A percentile compares a stretch with the other conserved stretches of the same genome.
Evolutionary conservation across 768 basidiomycete species (phyloP).

Genomic region (Daedaleopsis sinensis): DNA sequence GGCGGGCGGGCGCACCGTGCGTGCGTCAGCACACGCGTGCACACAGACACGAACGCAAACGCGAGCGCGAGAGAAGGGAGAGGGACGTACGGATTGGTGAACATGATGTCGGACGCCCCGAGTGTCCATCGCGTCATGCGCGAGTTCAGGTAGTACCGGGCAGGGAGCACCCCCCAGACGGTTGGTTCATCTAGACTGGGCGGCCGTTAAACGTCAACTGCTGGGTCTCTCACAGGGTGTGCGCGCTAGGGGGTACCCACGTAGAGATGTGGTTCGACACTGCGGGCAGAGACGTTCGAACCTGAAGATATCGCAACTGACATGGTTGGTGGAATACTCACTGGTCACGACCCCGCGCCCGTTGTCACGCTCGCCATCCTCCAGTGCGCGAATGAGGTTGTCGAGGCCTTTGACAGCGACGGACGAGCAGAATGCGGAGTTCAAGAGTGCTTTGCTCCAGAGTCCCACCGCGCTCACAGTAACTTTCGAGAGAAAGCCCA

Average conservation of each 20-base stretch:
- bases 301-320: not conserved
- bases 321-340: slow-evolving; percentile 36
- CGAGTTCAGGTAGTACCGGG: slow-evolving; percentile 57
- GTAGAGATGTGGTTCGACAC: slow-evolving; percentile 96
- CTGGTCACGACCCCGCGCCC: slow-evolving; percentile 77
- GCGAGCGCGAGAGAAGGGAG: slow-evolving; percentile 1
- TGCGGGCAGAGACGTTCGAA: slow-evolving; percentile 32
- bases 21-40: not conserved
- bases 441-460: slow-evolving; percentile 77
- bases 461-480: slow-evolving; percentile 73
- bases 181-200: slow-evolving; percentile 79
- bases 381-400: slow-evolving; percentile 63
- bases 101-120: slow-evolving; percentile 92
- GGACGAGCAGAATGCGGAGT: slow-evolving; percentile 61
- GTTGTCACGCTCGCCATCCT: slow-evolving; percentile 43
- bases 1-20: slow-evolving; percentile 1
- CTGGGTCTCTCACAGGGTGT: not conserved
- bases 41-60: too few relatives aligned
- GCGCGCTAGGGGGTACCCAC: slow-evolving; percentile 43
- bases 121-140: slow-evolving; percentile 84
- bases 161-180: slow-evolving; percentile 85
- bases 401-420: slow-evolving; percentile 74
- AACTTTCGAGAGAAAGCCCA: slow-evolving; percentile 52
- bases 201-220: not conserved
- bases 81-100: slow-evolving; percentile 80